A percentile compares a stretch with the other conserved stretches of the same genome.
These are phyloP conservation scores for Syzygium oleosum DNA, from an alignment of 345 rosid genomes.

Conservation along the genomic window DNA sequence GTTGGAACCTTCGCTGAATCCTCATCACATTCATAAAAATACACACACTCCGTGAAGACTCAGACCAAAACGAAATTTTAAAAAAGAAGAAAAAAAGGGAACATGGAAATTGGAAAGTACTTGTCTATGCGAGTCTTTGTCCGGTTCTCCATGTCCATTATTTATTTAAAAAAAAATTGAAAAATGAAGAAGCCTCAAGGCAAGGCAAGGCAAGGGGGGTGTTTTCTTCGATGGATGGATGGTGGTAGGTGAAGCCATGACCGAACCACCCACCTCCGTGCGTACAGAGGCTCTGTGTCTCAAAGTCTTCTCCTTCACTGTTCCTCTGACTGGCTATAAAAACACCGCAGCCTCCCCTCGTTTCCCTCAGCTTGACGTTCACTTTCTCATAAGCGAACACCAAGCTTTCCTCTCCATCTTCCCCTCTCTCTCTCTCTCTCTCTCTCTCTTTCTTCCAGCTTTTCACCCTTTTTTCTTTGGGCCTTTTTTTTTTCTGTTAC, in stretches of 20 bases:
- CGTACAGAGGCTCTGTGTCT: not conserved
- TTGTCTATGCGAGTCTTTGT: not conserved
- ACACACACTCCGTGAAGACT: not conserved
- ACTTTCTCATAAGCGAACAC: constrained; percentile 25
- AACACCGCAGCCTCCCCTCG: not conserved
- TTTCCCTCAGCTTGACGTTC: constrained; percentile 54
- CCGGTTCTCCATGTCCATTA: not conserved
- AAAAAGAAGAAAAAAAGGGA: not conserved
- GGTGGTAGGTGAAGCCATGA: not conserved
- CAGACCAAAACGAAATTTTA: not conserved
- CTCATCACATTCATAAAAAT: not conserved
- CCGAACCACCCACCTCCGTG: not conserved
- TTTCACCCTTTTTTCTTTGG: not conserved
- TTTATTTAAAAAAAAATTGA: too few relatives aligned
- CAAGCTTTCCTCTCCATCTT: constrained; percentile 10
- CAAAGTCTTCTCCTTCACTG: not conserved
- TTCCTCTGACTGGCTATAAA: constrained; percentile 10
- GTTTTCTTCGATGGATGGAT: not conserved
- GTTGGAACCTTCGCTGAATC: not conserved
- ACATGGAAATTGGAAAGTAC: not conserved
- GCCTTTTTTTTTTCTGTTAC: not conserved
- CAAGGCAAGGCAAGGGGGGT: too few relatives aligned
- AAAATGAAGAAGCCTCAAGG: too few relatives aligned
- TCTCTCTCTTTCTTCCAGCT: not conserved
- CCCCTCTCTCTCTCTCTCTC: not conserved